Evolutionary conservation across 352 stramenopile species (phyloP), one percentile per base, ranked within the genome.

Genomic region (Pythium phragmitis): DNA sequence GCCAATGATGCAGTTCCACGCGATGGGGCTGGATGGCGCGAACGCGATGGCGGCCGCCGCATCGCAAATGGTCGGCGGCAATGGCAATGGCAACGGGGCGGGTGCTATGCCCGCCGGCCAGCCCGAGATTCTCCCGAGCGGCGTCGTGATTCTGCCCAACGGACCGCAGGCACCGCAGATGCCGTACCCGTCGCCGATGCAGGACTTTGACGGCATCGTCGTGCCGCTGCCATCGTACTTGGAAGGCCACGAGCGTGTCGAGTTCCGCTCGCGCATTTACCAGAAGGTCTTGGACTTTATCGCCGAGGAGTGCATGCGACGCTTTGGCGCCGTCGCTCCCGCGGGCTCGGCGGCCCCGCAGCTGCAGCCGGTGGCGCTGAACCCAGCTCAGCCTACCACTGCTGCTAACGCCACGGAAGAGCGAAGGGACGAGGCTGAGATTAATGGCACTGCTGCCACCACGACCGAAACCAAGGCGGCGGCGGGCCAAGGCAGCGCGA

Each of bases 271-370:
- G 46, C 81, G 85, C 6, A 82, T 94, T 43, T 88, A 91, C 66
- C 85, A 92, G 54, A 94, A 91, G 59, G 79, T 94, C 47, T 51
- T 92, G 34, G 81, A 91, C 62, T 91, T 90, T 46, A 91, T 94
- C 64, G 88, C 85, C 28, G 80, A 94, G 48, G 85, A 94, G 57
- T 92, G 80, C 60, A 82, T 92, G 51, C 69, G 72, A 5, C 80
- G 79, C 37, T 89, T 69, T 45, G 65, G 65, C 5, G 65, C 55
- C 11, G 56, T 56, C 30, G 19, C 19, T 5, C 26, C 60, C 21
- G 34, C 37, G 36, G 37, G 50, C 50, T 54, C 19, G 7, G 23
- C 43, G 33, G 30, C 47, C 45, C 42, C 43, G 33, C 55, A n/a
- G 30, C 33, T 45, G 55, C 55, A 50, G 41, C 41, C 37, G 3